These are phyloP conservation scores for Rhodocollybia butyracea DNA, from an alignment of 768 basidiomycete genomes.

Conservation along the genomic window DNA sequence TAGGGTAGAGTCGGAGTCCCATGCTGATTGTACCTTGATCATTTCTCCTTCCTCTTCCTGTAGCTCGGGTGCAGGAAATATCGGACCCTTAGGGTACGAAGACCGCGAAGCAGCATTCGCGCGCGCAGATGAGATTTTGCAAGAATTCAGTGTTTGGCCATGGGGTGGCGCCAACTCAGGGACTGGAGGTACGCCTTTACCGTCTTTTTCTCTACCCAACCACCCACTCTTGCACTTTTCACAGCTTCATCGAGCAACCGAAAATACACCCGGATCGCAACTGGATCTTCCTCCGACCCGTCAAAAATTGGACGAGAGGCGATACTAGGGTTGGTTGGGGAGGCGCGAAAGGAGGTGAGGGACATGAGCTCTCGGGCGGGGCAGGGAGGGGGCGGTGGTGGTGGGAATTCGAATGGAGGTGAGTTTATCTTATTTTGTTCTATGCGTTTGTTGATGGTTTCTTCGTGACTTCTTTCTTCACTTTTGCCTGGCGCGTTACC, in stretches of 20 bases:
- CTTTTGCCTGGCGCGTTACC: not conserved
- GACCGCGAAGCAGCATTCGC: slow-evolving; percentile 91
- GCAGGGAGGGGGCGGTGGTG: not conserved
- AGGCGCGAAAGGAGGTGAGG: slow-evolving; percentile 68
- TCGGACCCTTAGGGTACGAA: slow-evolving; percentile 70
- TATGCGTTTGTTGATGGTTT: not conserved
- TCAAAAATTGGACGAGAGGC: slow-evolving; percentile 61
- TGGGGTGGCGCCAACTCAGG: slow-evolving; percentile 51
- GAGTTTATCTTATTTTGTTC: not conserved
- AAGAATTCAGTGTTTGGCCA: slow-evolving; percentile 90
- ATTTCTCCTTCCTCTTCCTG: not conserved
- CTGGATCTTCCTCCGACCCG: slow-evolving; percentile 47
- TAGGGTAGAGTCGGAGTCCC: too few species aligned
- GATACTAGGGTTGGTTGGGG: slow-evolving; percentile 69
- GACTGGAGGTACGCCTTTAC: slow-evolving; percentile 9
- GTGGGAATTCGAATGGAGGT: not conserved
- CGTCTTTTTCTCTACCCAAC: not conserved
- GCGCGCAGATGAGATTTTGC: slow-evolving; percentile 90
- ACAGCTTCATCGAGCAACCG: slow-evolving; percentile 30
- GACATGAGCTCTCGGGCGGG: slow-evolving; percentile 2
- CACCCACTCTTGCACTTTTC: not conserved
- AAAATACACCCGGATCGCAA: slow-evolving; percentile 45
- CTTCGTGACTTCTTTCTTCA: not conserved
- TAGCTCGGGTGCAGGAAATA: not conserved
- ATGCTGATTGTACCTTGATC: not conserved